phyloP scores from a whole-genome alignment of 2,329 filamentous ascomycete species.

The Pseudocercospora fijiensis region DNA sequence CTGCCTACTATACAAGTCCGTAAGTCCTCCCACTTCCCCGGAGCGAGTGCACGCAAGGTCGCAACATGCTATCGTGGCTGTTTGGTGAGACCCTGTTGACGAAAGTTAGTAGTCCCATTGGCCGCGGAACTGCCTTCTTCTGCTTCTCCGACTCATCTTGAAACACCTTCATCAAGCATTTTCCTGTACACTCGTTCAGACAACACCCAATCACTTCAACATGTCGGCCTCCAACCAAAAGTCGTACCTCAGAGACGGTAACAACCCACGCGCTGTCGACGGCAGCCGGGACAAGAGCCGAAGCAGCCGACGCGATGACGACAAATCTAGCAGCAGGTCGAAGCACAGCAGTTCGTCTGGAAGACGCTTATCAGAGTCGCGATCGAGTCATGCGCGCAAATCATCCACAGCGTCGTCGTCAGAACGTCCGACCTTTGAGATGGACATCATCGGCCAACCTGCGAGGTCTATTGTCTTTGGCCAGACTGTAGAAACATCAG shows the following conservation, averaged over 20 bases:
- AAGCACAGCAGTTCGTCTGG: slow-evolving; percentile 23
- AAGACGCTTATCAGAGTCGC: slow-evolving; percentile 30
- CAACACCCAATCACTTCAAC: slow-evolving; percentile 11
- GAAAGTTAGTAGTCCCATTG: slow-evolving; percentile 14
- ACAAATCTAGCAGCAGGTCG: slow-evolving; percentile 24
- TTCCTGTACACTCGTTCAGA: slow-evolving; percentile 11
- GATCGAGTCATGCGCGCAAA: slow-evolving; percentile 29
- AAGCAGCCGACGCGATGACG: slow-evolving; percentile 26
- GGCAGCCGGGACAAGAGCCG: slow-evolving; percentile 26
- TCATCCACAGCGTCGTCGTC: slow-evolving; percentile 20
- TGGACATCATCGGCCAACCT: slow-evolving; percentile 38
- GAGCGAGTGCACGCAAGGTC: neutral
- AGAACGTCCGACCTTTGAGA: slow-evolving; percentile 32
- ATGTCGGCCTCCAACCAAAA: slow-evolving; percentile 31
- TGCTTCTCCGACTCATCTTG: slow-evolving; percentile 14
- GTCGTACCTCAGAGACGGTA: slow-evolving; percentile 33
- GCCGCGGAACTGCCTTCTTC: slow-evolving; percentile 5
- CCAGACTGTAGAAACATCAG: slow-evolving; percentile 33
- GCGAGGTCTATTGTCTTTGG: slow-evolving; percentile 29
- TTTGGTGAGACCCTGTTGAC: slow-evolving; percentile 17
- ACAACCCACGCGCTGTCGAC: slow-evolving; percentile 35
- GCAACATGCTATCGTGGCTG: slow-evolving; percentile 12
- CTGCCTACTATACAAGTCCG: slow-evolving; percentile 11
- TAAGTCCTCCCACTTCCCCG: slow-evolving; percentile 17
- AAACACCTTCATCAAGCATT: slow-evolving; percentile 17